phyloP scores from a whole-genome alignment of 805 yeast genomes.

The Kurtzmaniella cleridarum region DNA sequence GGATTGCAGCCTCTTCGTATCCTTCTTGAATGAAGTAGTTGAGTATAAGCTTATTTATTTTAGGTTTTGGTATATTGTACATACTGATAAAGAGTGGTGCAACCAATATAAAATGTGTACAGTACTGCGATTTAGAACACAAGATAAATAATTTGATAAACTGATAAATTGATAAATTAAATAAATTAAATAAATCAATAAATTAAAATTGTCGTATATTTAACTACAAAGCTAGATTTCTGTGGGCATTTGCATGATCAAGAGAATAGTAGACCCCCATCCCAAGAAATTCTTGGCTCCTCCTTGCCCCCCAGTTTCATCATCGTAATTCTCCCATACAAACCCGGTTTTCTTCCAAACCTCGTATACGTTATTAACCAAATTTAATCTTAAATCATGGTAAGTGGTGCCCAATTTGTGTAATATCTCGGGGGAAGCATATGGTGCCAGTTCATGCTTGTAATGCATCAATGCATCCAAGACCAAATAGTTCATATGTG shows the following conservation, averaged over 20 bases:
- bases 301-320: conserved; percentile 62
- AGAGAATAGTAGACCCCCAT: conserved; percentile 82
- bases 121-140: not conserved
- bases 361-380: conserved; percentile 62
- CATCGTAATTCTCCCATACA: conserved; percentile 90
- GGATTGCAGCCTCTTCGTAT: conserved; percentile 59
- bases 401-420: conserved; percentile 40
- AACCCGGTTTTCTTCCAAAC: conserved; percentile 74
- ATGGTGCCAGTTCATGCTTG: conserved; percentile 20
- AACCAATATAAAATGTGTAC: not conserved
- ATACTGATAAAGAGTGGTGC: not conserved
- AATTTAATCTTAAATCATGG: conserved; percentile 51
- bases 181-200: too few species aligned
- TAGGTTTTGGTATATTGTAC: conserved; percentile 19
- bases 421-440: conserved; percentile 32
- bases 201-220: too few species aligned
- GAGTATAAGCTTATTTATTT: conserved; percentile 52
- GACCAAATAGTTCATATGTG: conserved; percentile 80
- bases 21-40: conserved; percentile 78
- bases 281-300: conserved; percentile 91
- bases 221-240: too few species aligned
- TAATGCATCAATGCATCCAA: conserved; percentile 68
- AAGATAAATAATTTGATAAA: not conserved
- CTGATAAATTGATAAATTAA: too few species aligned
- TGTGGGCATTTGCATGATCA: conserved; percentile 81